These are phyloP conservation scores for Xylariaceae sp. DNA, from an alignment of 2,329 filamentous ascomycete genomes.

Conservation along the genomic window DNA sequence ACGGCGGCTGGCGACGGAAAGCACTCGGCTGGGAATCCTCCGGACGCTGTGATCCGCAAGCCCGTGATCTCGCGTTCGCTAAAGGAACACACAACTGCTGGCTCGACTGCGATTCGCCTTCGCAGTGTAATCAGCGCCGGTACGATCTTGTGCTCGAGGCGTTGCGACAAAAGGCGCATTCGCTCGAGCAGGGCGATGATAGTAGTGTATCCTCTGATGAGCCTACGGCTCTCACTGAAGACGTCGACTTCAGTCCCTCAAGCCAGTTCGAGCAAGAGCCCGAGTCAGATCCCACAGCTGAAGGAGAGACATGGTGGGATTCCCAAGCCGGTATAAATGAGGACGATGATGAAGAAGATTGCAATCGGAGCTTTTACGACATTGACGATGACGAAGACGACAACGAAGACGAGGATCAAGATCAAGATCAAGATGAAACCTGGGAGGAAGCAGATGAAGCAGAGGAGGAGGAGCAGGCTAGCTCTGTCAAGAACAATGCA, in stretches of 20 bases:
- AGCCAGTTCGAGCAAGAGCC: constrained; percentile 11
- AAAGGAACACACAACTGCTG: constrained; percentile 22
- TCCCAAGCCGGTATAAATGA: neutral
- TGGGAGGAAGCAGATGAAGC: too few relatives aligned
- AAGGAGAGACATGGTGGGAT: constrained; percentile 16
- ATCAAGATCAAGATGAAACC: too few relatives aligned
- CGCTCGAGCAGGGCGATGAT: constrained; percentile 15
- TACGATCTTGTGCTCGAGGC: constrained; percentile 38
- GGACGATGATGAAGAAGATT: neutral
- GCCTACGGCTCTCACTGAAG: neutral
- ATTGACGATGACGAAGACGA: neutral
- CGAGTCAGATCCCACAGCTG: neutral
- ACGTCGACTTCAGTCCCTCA: neutral
- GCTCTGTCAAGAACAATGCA: constrained; percentile 1
- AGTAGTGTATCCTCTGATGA: neutral
- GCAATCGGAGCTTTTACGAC: neutral
- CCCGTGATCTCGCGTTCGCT: constrained; percentile 23
- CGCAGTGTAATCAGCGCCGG: constrained; percentile 38
- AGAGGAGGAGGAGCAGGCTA: neutral
- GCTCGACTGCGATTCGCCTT: constrained; percentile 36
- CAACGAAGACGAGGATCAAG: neutral
- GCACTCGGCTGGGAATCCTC: constrained; percentile 20
- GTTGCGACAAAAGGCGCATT: constrained; percentile 30
- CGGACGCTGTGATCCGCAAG: constrained; percentile 28
- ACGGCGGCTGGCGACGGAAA: constrained; percentile 30